Conservation (phyloP, 2,329 filamentous ascomycete species). For the Botrytis fabae region DNA sequence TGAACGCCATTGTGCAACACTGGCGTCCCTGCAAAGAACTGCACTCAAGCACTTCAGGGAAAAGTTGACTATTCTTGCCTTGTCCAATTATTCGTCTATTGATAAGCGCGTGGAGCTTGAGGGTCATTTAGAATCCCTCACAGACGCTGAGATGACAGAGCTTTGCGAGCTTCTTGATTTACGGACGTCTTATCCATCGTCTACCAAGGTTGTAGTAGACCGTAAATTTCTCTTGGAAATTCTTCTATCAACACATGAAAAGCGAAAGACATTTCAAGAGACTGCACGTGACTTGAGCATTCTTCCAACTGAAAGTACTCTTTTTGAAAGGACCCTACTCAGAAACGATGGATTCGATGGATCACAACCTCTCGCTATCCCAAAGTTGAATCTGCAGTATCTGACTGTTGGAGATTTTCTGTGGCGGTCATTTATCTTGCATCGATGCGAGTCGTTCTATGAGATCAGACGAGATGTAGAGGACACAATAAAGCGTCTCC, state of each 20-base stretch:
- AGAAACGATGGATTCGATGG: constrained; percentile 87
- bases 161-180: constrained; percentile 74
- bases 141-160: constrained; percentile 70
- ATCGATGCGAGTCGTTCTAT: constrained; percentile 89
- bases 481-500: constrained; percentile 73
- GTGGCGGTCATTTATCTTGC: constrained; percentile 90
- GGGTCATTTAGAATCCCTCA: constrained; percentile 69
- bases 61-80: constrained; percentile 84
- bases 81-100: constrained; percentile 90
- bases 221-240: constrained; percentile 69
- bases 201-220: constrained; percentile 62
- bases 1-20: constrained; percentile 71
- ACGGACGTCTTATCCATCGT: constrained; percentile 77
- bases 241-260: constrained; percentile 73
- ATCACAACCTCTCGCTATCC: constrained; percentile 81
- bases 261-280: constrained; percentile 80
- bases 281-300: constrained; percentile 67
- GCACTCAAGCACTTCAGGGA: constrained; percentile 81
- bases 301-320: constrained; percentile 76
- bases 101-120: constrained; percentile 77
- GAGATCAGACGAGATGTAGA: constrained; percentile 91
- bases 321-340: constrained; percentile 78
- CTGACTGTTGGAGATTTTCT: constrained; percentile 92
- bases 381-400: constrained; percentile 95
- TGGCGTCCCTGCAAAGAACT: constrained; percentile 78